These are phyloP conservation scores for Moringa oleifera DNA, from an alignment of 345 rosid species.

Conservation along the genomic window DNA sequence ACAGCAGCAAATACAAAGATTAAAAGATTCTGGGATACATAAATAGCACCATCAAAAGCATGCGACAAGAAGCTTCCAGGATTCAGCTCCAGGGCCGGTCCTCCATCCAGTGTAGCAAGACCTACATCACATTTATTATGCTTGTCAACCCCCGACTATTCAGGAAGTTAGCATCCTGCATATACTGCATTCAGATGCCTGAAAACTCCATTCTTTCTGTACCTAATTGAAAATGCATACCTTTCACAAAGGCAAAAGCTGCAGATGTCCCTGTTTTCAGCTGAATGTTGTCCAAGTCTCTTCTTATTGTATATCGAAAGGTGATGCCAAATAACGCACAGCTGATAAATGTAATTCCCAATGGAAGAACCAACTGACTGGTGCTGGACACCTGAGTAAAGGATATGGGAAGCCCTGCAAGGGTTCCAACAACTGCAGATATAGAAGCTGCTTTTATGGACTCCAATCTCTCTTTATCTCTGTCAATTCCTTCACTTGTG, in stretches of 20 bases:
- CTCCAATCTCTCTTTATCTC: conserved; percentile 68
- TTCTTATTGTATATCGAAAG: conserved; percentile 66
- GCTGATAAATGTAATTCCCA: conserved; percentile 56
- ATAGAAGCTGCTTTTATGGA: conserved; percentile 66
- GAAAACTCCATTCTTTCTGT: neutral
- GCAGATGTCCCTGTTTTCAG: conserved; percentile 72
- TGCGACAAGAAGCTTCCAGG: conserved; percentile 42
- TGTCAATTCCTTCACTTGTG: conserved; percentile 21
- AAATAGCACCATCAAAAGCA: conserved; percentile 34
- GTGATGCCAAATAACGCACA: conserved; percentile 88
- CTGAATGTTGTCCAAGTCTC: conserved; percentile 69
- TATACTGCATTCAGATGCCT: neutral
- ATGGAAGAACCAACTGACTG: conserved; percentile 55
- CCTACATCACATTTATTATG: conserved; percentile 34
- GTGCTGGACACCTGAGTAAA: conserved; percentile 44
- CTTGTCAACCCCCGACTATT: neutral
- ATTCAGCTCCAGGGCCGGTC: conserved; percentile 55
- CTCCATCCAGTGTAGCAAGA: conserved; percentile 52
- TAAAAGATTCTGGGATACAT: conserved; percentile 41
- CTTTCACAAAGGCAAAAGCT: conserved; percentile 79
- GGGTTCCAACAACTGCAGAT: conserved; percentile 73
- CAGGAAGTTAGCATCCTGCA: no score
- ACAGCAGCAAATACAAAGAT: conserved; percentile 52
- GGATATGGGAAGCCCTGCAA: conserved; percentile 58
- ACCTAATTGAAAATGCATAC: conserved; percentile 23